Percentiles rank a stretch among this genome's conserved stretches.
Evolutionary conservation across 495 filamentous ascomycete species (phyloP).

Genomic region (Chaetomidium leptoderma): DNA sequence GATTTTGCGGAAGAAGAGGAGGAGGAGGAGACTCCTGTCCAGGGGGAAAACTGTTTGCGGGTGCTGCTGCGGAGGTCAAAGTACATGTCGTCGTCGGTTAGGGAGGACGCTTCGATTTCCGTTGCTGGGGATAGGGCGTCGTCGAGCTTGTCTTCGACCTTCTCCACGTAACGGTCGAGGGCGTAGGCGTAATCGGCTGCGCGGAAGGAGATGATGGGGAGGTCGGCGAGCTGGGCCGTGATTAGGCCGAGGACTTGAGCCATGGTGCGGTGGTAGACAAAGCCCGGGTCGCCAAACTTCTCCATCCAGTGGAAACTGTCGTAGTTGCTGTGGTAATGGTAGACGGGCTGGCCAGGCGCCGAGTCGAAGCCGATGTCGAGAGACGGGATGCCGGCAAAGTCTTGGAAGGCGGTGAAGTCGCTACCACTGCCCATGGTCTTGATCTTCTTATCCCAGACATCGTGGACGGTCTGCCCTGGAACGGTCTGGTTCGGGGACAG

Average conservation of each 20-base stretch:
- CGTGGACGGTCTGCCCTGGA: conserved; percentile 67
- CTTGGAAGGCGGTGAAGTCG: conserved; percentile 91
- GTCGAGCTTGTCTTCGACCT: conserved; percentile 60
- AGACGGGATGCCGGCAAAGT: conserved; percentile 80
- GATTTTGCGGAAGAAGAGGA: conserved; percentile 45
- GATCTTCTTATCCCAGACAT: conserved; percentile 65
- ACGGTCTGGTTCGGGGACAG: conserved; percentile 81
- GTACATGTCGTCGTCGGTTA: conserved; percentile 36
- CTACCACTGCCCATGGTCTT: conserved; percentile 73
- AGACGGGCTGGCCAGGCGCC: conserved; percentile 46
- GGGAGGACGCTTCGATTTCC: conserved; percentile 23
- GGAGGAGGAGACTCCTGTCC: conserved; percentile 13
- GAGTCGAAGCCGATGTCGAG: conserved; percentile 77
- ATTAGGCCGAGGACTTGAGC: conserved; percentile 76
- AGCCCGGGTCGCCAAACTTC: conserved; percentile 75
- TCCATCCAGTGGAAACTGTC: conserved; percentile 89
- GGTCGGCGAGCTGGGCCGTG: conserved; percentile 72
- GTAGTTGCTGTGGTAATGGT: conserved; percentile 90
- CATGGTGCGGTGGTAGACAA: conserved; percentile 73
- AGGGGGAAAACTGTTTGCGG: conserved; percentile 42
- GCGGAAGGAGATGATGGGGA: conserved; percentile 73
- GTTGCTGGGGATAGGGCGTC: conserved; percentile 18
- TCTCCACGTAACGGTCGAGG: conserved; percentile 59
- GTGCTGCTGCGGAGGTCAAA: conserved; percentile 52
- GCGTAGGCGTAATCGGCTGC: conserved; percentile 67